Conservation (phyloP, 148 eudicot species). For the Camellia granthamiana region DNA sequence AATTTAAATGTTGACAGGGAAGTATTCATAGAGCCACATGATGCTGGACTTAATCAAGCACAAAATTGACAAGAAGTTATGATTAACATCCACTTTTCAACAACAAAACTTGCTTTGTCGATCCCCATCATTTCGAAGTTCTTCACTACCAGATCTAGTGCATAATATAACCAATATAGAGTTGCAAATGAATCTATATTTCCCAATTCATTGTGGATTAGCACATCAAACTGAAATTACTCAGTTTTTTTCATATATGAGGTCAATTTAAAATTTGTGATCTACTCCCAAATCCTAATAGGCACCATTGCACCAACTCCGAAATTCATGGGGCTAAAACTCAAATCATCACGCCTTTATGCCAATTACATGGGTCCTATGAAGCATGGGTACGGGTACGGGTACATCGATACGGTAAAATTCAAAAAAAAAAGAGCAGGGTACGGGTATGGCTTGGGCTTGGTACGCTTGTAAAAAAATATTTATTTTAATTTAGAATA, state of each 20-base stretch:
- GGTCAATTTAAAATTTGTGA: neutral
- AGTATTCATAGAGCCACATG: neutral
- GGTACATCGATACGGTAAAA: too few relatives aligned
- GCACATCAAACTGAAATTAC: neutral
- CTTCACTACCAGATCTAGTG: neutral
- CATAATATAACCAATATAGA: neutral
- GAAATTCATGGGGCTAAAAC: neutral
- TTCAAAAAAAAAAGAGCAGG: too few relatives aligned
- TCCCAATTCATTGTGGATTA: neutral
- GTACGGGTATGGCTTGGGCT: too few relatives aligned
- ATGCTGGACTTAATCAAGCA: neutral
- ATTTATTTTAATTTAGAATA: too few relatives aligned
- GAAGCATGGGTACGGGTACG: too few relatives aligned
- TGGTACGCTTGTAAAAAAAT: too few relatives aligned
- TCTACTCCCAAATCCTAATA: neutral
- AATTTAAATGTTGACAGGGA: neutral
- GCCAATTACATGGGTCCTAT: too few relatives aligned
- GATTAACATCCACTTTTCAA: neutral
- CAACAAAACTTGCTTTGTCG: neutral
- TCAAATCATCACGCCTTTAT: too few relatives aligned
- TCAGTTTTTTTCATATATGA: neutral
- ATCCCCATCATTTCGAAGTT: neutral
- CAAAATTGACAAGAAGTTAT: neutral
- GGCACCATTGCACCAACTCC: neutral
- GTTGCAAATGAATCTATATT: neutral